Conservation (phyloP, 2,329 filamentous ascomycete species). For the Aspergillus sp. region DNA sequence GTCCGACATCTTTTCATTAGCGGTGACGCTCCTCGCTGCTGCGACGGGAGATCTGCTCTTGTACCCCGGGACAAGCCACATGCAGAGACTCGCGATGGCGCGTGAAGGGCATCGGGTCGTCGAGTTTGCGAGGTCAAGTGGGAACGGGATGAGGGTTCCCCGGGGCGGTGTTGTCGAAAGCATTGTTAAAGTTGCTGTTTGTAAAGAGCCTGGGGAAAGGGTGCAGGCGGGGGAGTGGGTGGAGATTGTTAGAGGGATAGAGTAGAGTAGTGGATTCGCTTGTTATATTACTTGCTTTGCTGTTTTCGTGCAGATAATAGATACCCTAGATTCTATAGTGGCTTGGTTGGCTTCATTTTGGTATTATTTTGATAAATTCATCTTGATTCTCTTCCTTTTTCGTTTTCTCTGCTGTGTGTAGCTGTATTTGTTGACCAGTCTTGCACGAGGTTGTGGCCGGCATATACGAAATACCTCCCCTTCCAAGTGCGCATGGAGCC, state of each 20-base stretch:
- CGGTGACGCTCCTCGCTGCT: constrained; percentile 39
- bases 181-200: constrained; percentile 15
- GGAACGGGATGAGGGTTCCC: constrained; percentile 33
- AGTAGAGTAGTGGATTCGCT: too few species aligned
- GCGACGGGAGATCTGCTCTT: constrained; percentile 41
- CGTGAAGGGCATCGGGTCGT: constrained; percentile 39
- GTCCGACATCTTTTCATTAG: constrained; percentile 42
- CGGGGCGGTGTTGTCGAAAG: constrained; percentile 36
- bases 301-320: too few species aligned
- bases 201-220: too few species aligned
- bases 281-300: too few species aligned
- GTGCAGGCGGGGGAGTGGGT: too few species aligned
- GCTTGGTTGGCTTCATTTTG: too few species aligned
- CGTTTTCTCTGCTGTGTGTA: background rate
- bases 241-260: too few species aligned
- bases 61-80: constrained; percentile 33
- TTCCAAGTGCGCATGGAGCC: constrained; percentile 24
- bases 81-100: constrained; percentile 39
- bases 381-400: background rate
- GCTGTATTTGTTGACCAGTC: background rate
- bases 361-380: background rate
- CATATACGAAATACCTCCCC: constrained; percentile 23
- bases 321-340: too few species aligned
- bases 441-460: constrained; percentile 15
- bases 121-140: constrained; percentile 32